These are phyloP conservation scores for Pyrus bretschneideri DNA, from an alignment of 306 rosid species.

Conservation along the genomic window DNA sequence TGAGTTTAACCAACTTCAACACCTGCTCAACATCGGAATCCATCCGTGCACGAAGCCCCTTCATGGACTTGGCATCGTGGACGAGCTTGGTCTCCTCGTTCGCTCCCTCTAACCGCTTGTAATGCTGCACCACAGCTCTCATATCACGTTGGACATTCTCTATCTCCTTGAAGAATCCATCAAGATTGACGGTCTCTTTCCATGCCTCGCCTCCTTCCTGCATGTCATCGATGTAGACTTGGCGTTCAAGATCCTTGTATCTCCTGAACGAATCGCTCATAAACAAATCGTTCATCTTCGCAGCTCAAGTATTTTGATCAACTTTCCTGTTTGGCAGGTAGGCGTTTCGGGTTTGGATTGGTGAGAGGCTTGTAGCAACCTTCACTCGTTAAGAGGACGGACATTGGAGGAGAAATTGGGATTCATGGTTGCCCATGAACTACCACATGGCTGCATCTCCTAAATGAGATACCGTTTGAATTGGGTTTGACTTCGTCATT, in stretches of 20 bases:
- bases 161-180: constrained; percentile 71
- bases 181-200: constrained; percentile 53
- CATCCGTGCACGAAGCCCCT: constrained; percentile 54
- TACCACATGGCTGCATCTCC: neutral
- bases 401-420: neutral
- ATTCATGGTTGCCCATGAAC: constrained; percentile 15
- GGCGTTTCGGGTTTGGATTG: neutral
- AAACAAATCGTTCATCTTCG: constrained; percentile 72
- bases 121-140: constrained; percentile 58
- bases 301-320: neutral
- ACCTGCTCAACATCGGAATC: constrained; percentile 59
- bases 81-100: constrained; percentile 69
- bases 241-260: constrained; percentile 51
- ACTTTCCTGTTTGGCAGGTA: neutral
- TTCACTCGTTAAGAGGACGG: neutral
- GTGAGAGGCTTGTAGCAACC: neutral
- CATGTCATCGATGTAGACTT: constrained; percentile 36
- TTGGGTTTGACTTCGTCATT: neutral
- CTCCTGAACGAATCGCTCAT: constrained; percentile 46
- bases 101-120: constrained; percentile 50
- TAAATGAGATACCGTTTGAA: neutral
- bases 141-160: constrained; percentile 77
- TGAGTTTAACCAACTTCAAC: constrained; percentile 48
- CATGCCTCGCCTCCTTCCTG: constrained; percentile 34
- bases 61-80: constrained; percentile 70